These are phyloP conservation scores for Trametes pubescens DNA, from an alignment of 1,284 basidiomycete genomes.

Conservation along the genomic window DNA sequence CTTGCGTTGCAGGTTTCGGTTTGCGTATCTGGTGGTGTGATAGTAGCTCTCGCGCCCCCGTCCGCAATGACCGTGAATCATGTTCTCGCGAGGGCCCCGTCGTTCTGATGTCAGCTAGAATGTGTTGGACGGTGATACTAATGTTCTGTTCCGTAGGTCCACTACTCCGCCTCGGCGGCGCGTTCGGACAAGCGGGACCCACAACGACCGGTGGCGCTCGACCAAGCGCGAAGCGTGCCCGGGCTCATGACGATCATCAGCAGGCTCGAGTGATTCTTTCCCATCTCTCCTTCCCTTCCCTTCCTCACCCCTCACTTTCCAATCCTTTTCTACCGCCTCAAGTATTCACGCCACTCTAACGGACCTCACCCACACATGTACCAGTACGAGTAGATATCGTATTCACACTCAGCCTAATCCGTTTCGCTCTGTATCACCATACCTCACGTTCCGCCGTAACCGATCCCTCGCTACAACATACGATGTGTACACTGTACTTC, in stretches of 20 bases:
- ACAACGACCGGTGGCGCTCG: constrained; percentile 44
- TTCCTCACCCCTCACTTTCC: neutral
- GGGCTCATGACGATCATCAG: constrained; percentile 48
- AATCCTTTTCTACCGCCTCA: constrained; percentile 5
- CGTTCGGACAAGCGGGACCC: constrained; percentile 44
- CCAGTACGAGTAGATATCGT: constrained; percentile 22
- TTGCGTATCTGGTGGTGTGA: too few relatives aligned
- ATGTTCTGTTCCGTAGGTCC: constrained; percentile 52
- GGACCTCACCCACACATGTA: constrained; percentile 27
- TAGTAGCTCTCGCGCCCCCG: too few relatives aligned
- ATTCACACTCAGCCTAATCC: constrained; percentile 21
- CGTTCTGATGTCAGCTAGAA: too few relatives aligned
- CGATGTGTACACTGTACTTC: too few relatives aligned
- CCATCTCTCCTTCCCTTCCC: neutral
- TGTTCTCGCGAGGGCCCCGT: too few relatives aligned
- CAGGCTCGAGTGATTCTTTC: constrained; percentile 26
- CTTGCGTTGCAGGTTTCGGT: too few relatives aligned
- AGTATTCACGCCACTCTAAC: constrained; percentile 6
- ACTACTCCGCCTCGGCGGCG: constrained; percentile 61
- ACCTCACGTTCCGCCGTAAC: neutral
- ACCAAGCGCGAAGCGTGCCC: constrained; percentile 43
- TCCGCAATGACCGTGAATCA: too few relatives aligned
- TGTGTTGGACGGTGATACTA: neutral
- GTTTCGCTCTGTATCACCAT: constrained; percentile 27
- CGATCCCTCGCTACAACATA: neutral